These are phyloP conservation scores for Pseudonectria buxi DNA, from an alignment of 2,329 filamentous ascomycete genomes.

Conservation along the genomic window DNA sequence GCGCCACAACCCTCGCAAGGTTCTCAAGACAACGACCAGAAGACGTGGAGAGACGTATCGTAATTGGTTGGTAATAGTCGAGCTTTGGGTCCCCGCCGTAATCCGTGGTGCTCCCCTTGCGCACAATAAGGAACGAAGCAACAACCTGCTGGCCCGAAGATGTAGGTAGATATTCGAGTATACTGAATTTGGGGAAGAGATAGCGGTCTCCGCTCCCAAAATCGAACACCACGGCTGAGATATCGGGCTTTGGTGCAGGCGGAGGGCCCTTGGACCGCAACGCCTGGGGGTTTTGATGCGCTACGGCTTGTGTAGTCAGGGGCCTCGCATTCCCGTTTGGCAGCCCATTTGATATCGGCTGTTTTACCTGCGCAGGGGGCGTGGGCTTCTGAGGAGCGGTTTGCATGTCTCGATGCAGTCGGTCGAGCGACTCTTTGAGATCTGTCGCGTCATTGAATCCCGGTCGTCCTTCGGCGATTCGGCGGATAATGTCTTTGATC, in stretches of 20 bases:
- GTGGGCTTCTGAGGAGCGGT: slow-evolving; percentile 25
- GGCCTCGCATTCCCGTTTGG: slow-evolving; percentile 25
- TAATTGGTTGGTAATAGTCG: slow-evolving; percentile 73
- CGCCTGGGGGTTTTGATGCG: slow-evolving; percentile 41
- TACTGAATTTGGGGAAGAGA: slow-evolving; percentile 70
- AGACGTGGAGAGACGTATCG: slow-evolving; percentile 50
- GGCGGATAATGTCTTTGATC: slow-evolving; percentile 44
- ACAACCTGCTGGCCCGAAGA: slow-evolving; percentile 54
- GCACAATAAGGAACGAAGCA: slow-evolving; percentile 70
- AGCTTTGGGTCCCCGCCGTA: slow-evolving; percentile 55
- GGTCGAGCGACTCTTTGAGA: slow-evolving; percentile 46
- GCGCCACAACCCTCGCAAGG: slow-evolving; percentile 54
- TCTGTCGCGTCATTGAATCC: slow-evolving; percentile 47
- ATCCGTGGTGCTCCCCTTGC: slow-evolving; percentile 61
- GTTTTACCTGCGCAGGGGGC: slow-evolving; percentile 21
- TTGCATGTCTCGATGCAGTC: slow-evolving; percentile 37
- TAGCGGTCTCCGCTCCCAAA: slow-evolving; percentile 71
- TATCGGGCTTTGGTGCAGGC: slow-evolving; percentile 48
- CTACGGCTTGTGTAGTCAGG: slow-evolving; percentile 6
- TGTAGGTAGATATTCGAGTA: slow-evolving; percentile 57
- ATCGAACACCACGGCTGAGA: slow-evolving; percentile 62
- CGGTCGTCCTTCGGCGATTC: slow-evolving; percentile 46
- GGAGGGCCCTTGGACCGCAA: slow-evolving; percentile 55
- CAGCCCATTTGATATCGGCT: slow-evolving; percentile 24
- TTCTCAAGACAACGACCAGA: slow-evolving; percentile 54